A percentile compares a stretch with the other conserved stretches of the same genome.
These are phyloP conservation scores for Tolypocladium sp. DNA, from an alignment of 2,329 filamentous ascomycete species.

Conservation along the genomic window DNA sequence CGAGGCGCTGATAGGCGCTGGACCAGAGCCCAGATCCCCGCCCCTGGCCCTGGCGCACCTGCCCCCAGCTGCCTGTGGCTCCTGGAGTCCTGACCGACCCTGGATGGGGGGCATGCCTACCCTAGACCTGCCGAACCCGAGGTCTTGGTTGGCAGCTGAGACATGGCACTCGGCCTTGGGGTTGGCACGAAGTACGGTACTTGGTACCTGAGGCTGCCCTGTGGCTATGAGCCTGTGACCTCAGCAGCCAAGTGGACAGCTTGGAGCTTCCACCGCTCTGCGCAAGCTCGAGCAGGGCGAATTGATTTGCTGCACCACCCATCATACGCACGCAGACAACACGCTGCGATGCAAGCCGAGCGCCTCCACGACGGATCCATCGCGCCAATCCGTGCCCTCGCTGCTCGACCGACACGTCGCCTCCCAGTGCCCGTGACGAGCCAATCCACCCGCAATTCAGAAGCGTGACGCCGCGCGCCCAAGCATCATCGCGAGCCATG, in stretches of 20 bases:
- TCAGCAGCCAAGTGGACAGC: conserved; percentile 2
- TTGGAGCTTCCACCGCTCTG: neutral
- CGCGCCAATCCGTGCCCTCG: neutral
- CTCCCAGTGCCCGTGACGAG: neutral
- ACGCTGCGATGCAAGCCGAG: neutral
- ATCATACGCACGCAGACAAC: neutral
- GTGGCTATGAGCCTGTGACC: neutral
- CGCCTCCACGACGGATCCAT: neutral
- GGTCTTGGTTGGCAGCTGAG: neutral
- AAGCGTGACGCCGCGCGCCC: neutral
- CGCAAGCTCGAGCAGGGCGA: neutral
- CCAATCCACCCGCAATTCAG: neutral
- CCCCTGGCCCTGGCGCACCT: neutral
- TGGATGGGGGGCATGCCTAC: neutral
- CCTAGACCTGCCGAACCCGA: neutral
- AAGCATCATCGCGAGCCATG: conserved; percentile 14
- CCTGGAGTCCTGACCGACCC: too few relatives aligned
- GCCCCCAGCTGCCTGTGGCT: too few relatives aligned
- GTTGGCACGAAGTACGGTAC: neutral
- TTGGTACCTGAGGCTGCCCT: neutral
- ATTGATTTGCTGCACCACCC: neutral
- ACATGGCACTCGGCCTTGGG: too few relatives aligned
- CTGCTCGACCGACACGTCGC: neutral
- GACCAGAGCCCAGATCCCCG: neutral
- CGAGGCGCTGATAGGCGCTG: neutral